Conservation (phyloP, 192 early-diverging fungal genomes). For the Backusella sp. region DNA sequence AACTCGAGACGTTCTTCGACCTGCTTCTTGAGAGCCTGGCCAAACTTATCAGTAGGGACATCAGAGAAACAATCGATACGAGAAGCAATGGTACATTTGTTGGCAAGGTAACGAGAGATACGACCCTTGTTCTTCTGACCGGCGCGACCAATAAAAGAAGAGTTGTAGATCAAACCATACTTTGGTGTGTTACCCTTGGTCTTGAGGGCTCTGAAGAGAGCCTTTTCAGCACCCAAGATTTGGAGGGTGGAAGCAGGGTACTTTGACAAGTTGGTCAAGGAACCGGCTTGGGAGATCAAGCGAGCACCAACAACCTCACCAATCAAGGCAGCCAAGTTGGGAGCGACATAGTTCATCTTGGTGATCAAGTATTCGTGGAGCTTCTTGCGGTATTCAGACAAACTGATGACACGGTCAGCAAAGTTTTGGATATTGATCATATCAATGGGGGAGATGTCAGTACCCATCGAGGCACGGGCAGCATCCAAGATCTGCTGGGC, state of each 20-base stretch:
- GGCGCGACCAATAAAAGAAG: conserved; percentile 92
- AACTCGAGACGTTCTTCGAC: conserved; percentile 96
- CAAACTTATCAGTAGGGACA: conserved; percentile 86
- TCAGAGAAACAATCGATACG: conserved; percentile 96
- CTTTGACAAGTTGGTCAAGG: conserved; percentile 95
- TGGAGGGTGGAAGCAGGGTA: conserved; percentile 97
- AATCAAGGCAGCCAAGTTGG: conserved; percentile 93
- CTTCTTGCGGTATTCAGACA: conserved; percentile 92
- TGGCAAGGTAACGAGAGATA: conserved; percentile 97
- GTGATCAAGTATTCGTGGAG: conserved; percentile 89
- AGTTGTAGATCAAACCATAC: conserved; percentile 97
- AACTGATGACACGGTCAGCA: conserved; percentile 85
- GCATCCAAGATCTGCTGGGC: conserved; percentile 92
- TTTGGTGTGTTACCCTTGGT: conserved; percentile 96
- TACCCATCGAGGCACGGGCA: conserved; percentile 96
- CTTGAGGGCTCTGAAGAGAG: conserved; percentile 96
- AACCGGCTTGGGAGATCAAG: conserved; percentile 94
- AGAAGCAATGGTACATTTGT: conserved; percentile 96
- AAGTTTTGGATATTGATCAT: conserved; percentile 94
- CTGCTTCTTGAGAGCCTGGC: conserved; percentile 89
- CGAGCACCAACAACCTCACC: conserved; percentile 97
- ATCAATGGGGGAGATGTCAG: conserved; percentile 94
- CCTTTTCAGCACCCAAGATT: conserved; percentile 98
- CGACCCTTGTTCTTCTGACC: conserved; percentile 97
- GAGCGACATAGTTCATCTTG: conserved; percentile 97